Evolutionary conservation across 805 yeast species (phyloP), one percentile per base, ranked within the genome.

Genomic region (Priceomyces carsonii): DNA sequence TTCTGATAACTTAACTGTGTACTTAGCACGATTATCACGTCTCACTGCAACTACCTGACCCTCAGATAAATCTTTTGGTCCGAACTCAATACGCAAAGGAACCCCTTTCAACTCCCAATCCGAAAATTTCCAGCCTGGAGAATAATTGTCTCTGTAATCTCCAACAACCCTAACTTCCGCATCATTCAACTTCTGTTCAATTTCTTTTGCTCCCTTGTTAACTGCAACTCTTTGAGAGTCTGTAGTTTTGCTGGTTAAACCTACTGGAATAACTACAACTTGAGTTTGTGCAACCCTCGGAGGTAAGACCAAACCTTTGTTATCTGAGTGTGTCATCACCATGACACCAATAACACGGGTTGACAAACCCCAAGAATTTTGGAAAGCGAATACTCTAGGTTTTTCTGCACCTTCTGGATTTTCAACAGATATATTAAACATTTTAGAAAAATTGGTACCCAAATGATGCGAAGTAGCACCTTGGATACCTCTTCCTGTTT

Each of bases 401-500:
- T 84, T 80, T 42, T 86, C 95, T 14, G 83, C 57, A 34, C 96
- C 96, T 41, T 84, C 85, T 49, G 99, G 99, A 64, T 88, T 86
- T 70, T 93, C 99, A 33, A 95, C 99, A 25, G 84, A 70, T 49
- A 93, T 88, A 70, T 87, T 84, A 71, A 93, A 93, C 99, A 93
- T 93, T 72, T 90, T 91, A 50, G 98, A 90, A 74, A 93, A 93
- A 77, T 93, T 93, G 66, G 88, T 95, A 50, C 99, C 99, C 61
- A 93, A 74, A 61, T 90, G 93, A 71, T 93, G 99, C 24, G 97
- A 89, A 23, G 99, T 93, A 42, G 91, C 99, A 67, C 98, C 99
- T 72, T 93, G 99, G 52, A 93, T 93, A 76, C 98, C 99, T 75
- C 99, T 86, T 53, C 99, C 99, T 38, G 98, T 93, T 43, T 96